A percentile compares a stretch with the other conserved stretches of the same genome.
Conservation (phyloP, 2,329 filamentous ascomycete species). For the Pseudogymnoascus sp. region DNA sequence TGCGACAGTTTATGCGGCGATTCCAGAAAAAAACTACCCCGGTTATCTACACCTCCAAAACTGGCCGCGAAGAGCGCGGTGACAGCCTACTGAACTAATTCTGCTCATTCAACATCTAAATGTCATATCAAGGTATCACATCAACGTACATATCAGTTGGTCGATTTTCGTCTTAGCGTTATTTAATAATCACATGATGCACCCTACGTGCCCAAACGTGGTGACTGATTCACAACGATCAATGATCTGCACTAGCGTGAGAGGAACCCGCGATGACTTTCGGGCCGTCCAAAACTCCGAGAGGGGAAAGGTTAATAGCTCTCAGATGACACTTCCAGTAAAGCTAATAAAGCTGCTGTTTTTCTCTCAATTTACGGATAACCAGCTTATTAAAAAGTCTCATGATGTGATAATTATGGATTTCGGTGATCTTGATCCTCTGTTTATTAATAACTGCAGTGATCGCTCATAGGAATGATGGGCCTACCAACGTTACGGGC, state of each 20-base stretch:
- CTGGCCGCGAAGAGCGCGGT: background rate
- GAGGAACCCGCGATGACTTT: background rate
- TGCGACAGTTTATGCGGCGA: background rate
- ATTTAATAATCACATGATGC: constrained; percentile 2
- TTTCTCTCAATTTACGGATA: background rate
- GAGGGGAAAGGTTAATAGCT: background rate
- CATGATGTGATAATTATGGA: constrained; percentile 1
- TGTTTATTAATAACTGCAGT: background rate
- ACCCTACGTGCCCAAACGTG: background rate
- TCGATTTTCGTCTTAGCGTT: too few relatives aligned
- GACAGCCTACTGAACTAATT: background rate
- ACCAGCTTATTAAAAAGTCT: background rate
- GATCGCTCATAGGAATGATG: background rate
- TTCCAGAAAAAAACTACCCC: background rate
- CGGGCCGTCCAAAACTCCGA: background rate
- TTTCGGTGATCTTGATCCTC: background rate
- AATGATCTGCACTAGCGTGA: constrained; percentile 6
- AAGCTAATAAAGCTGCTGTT: background rate
- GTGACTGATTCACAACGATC: background rate
- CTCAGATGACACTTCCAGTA: background rate
- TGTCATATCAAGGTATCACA: background rate
- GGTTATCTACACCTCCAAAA: background rate
- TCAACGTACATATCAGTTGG: background rate
- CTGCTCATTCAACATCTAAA: background rate
- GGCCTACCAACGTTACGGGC: background rate